phyloP scores from a whole-genome alignment of 2,329 filamentous ascomycete species.

The Fusarium tanahbumbuense region DNA sequence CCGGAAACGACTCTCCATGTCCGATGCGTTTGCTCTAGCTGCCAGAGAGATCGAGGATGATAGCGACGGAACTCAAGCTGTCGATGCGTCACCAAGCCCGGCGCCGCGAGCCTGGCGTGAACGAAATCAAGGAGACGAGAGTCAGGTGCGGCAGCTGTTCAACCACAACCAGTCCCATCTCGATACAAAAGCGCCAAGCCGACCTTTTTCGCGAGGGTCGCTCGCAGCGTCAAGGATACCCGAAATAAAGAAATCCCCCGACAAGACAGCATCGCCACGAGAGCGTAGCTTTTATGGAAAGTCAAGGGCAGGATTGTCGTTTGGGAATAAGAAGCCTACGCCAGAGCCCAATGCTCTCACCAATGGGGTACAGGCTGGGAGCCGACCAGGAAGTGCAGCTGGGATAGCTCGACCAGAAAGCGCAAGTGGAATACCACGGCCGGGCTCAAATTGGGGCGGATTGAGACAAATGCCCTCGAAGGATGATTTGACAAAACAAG shows the following conservation, averaged over 20 bases:
- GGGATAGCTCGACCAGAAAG: slow-evolving; percentile 22
- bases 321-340: slow-evolving; percentile 28
- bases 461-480: slow-evolving; percentile 40
- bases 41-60: slow-evolving; percentile 47
- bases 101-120: slow-evolving; percentile 60
- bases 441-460: slow-evolving; percentile 14
- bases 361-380: slow-evolving; percentile 24
- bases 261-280: slow-evolving; percentile 37
- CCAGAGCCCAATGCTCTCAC: slow-evolving; percentile 15
- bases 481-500: slow-evolving; percentile 45
- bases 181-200: slow-evolving; percentile 46
- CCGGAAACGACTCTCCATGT: slow-evolving; percentile 54
- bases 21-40: slow-evolving; percentile 56
- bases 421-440: slow-evolving; percentile 13
- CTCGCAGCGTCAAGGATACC: slow-evolving; percentile 38
- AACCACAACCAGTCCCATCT: slow-evolving; percentile 49
- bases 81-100: slow-evolving; percentile 63
- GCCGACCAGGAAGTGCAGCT: slow-evolving; percentile 14
- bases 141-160: slow-evolving; percentile 45
- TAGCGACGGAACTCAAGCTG: slow-evolving; percentile 42
- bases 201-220: slow-evolving; percentile 41
- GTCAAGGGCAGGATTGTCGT: slow-evolving; percentile 41
- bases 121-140: slow-evolving; percentile 49
- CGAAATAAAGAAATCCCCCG: slow-evolving; percentile 33
- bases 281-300: slow-evolving; percentile 42